phyloP scores from a whole-genome alignment of 2,329 filamentous ascomycete species.

The Elsinoe fawcettii region DNA sequence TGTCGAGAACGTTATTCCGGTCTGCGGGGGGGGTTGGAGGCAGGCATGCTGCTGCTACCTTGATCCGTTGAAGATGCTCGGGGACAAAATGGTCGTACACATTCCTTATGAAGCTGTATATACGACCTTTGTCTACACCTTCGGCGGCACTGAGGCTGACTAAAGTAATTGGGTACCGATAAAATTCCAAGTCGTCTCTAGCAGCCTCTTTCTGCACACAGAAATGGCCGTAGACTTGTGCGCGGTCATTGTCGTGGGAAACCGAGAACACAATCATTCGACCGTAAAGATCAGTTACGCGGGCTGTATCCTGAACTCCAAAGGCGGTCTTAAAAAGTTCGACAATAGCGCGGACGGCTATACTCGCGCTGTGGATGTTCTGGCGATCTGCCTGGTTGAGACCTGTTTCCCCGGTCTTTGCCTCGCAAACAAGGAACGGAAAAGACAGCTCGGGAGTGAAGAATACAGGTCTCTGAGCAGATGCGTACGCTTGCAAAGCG shows the following conservation, averaged over 20 bases:
- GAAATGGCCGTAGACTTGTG: constrained; percentile 20
- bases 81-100: constrained; percentile 22
- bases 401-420: constrained; percentile 21
- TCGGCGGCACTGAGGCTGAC: constrained; percentile 19
- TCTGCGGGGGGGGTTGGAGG: not conserved
- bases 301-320: not conserved
- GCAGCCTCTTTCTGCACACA: not conserved
- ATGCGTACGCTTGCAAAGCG: constrained; percentile 19
- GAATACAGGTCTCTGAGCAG: constrained; percentile 19
- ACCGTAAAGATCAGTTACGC: constrained; percentile 13
- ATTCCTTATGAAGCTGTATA: constrained; percentile 21
- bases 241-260: constrained; percentile 17
- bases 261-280: constrained; percentile 17
- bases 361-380: constrained; percentile 22
- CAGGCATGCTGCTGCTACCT: constrained; percentile 15
- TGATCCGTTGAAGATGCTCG: constrained; percentile 19
- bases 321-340: constrained; percentile 20
- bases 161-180: constrained; percentile 19
- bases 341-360: constrained; percentile 21
- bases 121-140: constrained; percentile 20
- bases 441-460: constrained; percentile 23
- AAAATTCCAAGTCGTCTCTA: constrained; percentile 18
- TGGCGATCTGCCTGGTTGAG: constrained; percentile 23
- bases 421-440: constrained; percentile 22
- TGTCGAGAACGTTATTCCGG: not conserved